Evolutionary conservation across 345 rosid species (phyloP).

Genomic region (Firmiana major): DNA sequence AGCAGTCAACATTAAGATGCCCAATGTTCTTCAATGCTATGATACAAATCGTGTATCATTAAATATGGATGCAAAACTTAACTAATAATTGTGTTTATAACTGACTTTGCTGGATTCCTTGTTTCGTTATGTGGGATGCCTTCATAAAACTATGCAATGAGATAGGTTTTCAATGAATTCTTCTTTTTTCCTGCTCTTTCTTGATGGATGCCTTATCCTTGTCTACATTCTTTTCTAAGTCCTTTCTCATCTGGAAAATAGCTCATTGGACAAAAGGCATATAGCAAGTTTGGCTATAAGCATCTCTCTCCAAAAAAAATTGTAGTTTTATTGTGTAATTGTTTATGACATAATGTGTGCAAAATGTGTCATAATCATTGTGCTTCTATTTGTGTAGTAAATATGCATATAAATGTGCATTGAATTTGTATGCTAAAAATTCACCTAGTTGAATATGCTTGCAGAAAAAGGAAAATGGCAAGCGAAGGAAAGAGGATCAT

Average conservation of each 20-base stretch:
- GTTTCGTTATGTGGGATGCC: background rate
- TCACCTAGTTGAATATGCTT: constrained; percentile 19
- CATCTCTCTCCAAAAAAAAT: too few species aligned
- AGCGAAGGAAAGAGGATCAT: constrained; percentile 80
- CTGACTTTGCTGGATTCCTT: background rate
- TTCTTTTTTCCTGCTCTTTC: background rate
- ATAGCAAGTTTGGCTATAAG: background rate
- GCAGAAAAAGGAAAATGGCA: constrained; percentile 80
- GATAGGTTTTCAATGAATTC: background rate
- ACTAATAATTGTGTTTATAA: background rate
- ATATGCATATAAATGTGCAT: background rate
- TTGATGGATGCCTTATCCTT: background rate
- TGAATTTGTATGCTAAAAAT: background rate
- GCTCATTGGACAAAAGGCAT: background rate
- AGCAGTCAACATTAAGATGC: background rate
- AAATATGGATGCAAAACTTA: background rate
- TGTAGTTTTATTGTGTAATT: background rate
- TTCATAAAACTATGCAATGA: background rate
- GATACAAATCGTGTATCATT: background rate
- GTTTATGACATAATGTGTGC: background rate
- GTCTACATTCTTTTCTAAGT: background rate
- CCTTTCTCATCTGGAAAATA: background rate
- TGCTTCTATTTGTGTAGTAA: background rate
- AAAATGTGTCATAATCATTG: background rate
- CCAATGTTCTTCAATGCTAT: background rate